These are phyloP conservation scores for Tetradesmus obliquus DNA, from an alignment of 139 green algal genomes.

Conservation along the genomic window DNA sequence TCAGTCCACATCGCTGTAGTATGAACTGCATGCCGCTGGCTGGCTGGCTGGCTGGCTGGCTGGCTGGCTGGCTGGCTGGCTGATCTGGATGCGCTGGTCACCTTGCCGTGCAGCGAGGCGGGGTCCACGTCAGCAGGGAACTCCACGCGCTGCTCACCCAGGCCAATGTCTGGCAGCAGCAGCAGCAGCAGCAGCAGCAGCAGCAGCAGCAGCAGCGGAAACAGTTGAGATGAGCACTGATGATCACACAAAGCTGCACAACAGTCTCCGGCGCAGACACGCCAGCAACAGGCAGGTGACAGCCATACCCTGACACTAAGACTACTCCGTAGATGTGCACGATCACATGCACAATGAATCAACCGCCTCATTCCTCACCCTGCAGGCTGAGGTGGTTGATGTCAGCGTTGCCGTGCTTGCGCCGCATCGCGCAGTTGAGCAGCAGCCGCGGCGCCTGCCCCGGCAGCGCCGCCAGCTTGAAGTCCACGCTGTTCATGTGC, in stretches of 20 bases:
- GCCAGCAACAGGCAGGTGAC: background rate
- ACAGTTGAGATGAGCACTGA: background rate
- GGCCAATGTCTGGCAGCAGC: background rate
- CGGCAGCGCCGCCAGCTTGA: slow-evolving; percentile 61
- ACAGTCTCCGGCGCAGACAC: background rate
- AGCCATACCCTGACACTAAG: background rate
- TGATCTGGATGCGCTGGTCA: too few species aligned
- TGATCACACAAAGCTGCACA: too few species aligned
- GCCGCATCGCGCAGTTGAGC: slow-evolving; percentile 35
- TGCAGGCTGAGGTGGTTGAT: slow-evolving; percentile 28
- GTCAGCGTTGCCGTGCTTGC: slow-evolving; percentile 11
- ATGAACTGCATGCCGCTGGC: too few species aligned
- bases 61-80: too few species aligned
- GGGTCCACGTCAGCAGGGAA: slow-evolving; percentile 48
- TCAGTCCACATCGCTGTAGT: too few species aligned
- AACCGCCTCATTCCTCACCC: background rate
- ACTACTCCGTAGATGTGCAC: background rate
- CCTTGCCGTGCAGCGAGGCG: slow-evolving; percentile 3
- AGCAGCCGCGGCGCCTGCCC: slow-evolving; percentile 2
- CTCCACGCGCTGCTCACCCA: slow-evolving; percentile 47
- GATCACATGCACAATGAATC: background rate
- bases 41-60: too few species aligned
- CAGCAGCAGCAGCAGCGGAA: background rate
- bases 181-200: background rate
- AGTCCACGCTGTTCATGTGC: slow-evolving; percentile 97